Conservation (phyloP, 306 rosid species). For the Inga oerstediana region DNA sequence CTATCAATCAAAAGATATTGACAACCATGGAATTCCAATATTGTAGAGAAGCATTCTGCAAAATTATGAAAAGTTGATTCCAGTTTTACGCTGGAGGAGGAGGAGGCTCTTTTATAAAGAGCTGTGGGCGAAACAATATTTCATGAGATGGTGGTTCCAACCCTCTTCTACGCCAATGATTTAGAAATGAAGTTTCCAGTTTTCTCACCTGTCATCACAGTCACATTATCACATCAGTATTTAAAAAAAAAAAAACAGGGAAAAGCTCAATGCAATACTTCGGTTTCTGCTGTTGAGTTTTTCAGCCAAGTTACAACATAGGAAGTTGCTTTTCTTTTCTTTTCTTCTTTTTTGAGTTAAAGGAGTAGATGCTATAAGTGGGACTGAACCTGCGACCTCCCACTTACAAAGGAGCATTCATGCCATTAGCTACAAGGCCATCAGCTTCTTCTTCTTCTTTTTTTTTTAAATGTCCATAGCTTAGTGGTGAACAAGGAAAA, state of each 20-base stretch:
- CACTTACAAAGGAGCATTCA: no score
- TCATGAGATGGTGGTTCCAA: slow-evolving; percentile 65
- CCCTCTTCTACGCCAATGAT: slow-evolving; percentile 70
- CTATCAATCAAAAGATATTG: slow-evolving; percentile 12
- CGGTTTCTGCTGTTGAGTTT: background rate
- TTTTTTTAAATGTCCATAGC: background rate
- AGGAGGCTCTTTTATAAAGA: slow-evolving; percentile 60
- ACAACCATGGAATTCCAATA: slow-evolving; percentile 30
- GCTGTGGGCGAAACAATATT: slow-evolving; percentile 62
- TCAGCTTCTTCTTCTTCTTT: background rate
- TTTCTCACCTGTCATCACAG: slow-evolving; percentile 66
- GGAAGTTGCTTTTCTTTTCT: background rate
- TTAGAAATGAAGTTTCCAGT: slow-evolving; percentile 71
- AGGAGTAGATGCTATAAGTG: no score
- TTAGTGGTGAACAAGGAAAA: background rate
- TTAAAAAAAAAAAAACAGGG: background rate
- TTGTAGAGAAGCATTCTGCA: background rate
- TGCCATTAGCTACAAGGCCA: no score
- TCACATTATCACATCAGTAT: slow-evolving; percentile 2
- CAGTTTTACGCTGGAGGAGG: slow-evolving; percentile 24
- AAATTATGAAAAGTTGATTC: background rate
- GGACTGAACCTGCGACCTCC: no score
- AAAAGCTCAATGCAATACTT: background rate
- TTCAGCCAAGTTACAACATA: background rate
- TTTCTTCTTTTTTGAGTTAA: no score